Percentiles rank a stretch among this genome's conserved stretches.
These are phyloP conservation scores for Colletotrichum sojae DNA, from an alignment of 2,329 filamentous ascomycete genomes.

Conservation along the genomic window DNA sequence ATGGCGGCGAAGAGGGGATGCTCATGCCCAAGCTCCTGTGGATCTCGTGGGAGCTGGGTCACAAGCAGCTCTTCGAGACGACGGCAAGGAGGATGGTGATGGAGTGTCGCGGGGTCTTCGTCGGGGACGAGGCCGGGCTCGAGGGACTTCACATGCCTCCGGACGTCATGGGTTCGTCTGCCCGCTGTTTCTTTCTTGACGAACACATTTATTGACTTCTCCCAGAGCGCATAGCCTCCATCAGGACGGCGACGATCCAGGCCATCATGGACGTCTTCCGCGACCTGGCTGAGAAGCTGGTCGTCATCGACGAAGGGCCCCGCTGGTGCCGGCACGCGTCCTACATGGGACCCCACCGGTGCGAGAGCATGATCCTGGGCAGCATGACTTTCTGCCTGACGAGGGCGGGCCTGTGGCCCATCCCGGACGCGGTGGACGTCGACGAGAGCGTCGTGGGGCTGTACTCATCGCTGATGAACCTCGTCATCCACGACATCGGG, in stretches of 20 bases:
- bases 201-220: neutral
- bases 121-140: constrained; percentile 21
- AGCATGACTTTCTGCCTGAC: constrained; percentile 53
- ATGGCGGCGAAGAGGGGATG: constrained; percentile 21
- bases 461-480: constrained; percentile 44
- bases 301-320: constrained; percentile 48
- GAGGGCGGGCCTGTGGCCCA: constrained; percentile 50
- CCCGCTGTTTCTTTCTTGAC: neutral
- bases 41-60: constrained; percentile 52
- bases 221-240: constrained; percentile 40
- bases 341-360: constrained; percentile 52
- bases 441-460: constrained; percentile 45
- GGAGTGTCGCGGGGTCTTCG: constrained; percentile 38
- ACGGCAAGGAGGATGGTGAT: constrained; percentile 45
- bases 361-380: constrained; percentile 55
- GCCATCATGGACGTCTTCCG: constrained; percentile 45
- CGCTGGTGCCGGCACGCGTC: constrained; percentile 52
- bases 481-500: constrained; percentile 49
- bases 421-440: constrained; percentile 45
- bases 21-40: constrained; percentile 47
- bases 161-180: constrained; percentile 43
- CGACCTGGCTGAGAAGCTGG: constrained; percentile 45
- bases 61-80: constrained; percentile 43
- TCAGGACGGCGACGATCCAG: constrained; percentile 46
- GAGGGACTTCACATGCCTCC: constrained; percentile 41